Percentiles rank a stretch among this genome's conserved stretches.
These are phyloP conservation scores for cucumber (Cucumis sativus) DNA, from an alignment of 306 rosid species.

Conservation along the genomic window DNA sequence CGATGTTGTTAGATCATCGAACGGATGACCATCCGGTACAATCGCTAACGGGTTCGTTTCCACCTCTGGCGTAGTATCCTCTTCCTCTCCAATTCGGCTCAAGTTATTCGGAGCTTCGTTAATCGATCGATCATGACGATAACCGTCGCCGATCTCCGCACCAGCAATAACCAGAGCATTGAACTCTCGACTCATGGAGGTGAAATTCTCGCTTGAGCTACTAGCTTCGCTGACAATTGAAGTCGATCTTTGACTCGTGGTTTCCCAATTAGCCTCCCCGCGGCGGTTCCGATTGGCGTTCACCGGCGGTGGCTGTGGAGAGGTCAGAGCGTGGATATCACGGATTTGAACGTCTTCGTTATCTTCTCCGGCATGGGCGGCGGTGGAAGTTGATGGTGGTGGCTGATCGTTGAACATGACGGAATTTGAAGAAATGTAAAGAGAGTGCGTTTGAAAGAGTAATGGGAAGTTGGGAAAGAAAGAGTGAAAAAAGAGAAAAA, in stretches of 20 bases:
- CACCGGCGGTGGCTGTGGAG: slow-evolving; percentile 11
- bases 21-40: slow-evolving; percentile 47
- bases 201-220: slow-evolving; percentile 52
- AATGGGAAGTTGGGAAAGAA: background rate
- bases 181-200: slow-evolving; percentile 81
- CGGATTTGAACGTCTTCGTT: slow-evolving; percentile 37
- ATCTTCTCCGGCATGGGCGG: slow-evolving; percentile 17
- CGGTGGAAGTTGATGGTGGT: background rate
- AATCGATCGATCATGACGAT: background rate
- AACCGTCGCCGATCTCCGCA: slow-evolving; percentile 29
- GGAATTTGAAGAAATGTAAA: background rate
- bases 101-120: slow-evolving; percentile 14
- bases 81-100: slow-evolving; percentile 82
- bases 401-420: slow-evolving; percentile 38
- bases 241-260: slow-evolving; percentile 42
- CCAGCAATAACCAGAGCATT: slow-evolving; percentile 89
- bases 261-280: slow-evolving; percentile 44
- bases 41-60: slow-evolving; percentile 81
- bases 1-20: slow-evolving; percentile 12
- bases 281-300: slow-evolving; percentile 22
- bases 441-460: background rate
- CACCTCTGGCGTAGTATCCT: slow-evolving; percentile 17
- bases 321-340: slow-evolving; percentile 78
- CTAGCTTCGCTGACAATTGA: slow-evolving; percentile 44
- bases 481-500: background rate